Evolutionary conservation across 2,329 filamentous ascomycete species (phyloP).

Genomic region (Fusarium penzigii): DNA sequence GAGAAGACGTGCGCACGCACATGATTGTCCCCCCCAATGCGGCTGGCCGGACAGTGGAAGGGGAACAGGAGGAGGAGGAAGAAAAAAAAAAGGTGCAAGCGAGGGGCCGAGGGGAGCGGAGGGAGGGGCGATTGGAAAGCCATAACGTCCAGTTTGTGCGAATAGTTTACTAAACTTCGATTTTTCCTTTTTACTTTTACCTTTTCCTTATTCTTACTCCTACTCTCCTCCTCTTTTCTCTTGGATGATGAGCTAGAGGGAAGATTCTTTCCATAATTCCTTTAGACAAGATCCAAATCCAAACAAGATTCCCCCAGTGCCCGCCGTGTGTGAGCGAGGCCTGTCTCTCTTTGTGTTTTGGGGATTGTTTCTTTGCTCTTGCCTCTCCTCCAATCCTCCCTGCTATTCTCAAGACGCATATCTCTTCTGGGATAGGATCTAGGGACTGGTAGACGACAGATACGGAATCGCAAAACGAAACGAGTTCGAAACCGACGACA

Average conservation of each 20-base stretch:
- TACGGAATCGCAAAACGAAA: background rate
- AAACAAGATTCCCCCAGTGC: slow-evolving; percentile 23
- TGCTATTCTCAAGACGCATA: slow-evolving; percentile 3
- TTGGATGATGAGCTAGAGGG: slow-evolving; percentile 28
- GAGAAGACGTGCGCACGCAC: background rate
- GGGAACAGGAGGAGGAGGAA: slow-evolving; percentile 23
- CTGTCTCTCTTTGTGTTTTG: slow-evolving; percentile 3
- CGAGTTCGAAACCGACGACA: slow-evolving; percentile 16
- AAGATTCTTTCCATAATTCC: slow-evolving; percentile 28
- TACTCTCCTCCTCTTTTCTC: too few species aligned
- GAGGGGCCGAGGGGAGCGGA: slow-evolving; percentile 18
- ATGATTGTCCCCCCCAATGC: background rate
- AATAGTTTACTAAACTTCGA: slow-evolving; percentile 18
- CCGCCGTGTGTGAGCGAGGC: slow-evolving; percentile 22
- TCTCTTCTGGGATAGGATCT: slow-evolving; percentile 15
- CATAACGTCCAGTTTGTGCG: slow-evolving; percentile 13
- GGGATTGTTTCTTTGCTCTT: slow-evolving; percentile 7
- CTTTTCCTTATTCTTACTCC: slow-evolving; percentile 13
- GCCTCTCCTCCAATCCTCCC: slow-evolving; percentile 12
- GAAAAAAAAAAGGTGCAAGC: slow-evolving; percentile 20
- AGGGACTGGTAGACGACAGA: slow-evolving; percentile 10
- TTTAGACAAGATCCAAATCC: slow-evolving; percentile 19
- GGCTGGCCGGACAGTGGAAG: background rate
- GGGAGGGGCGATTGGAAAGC: slow-evolving; percentile 18
- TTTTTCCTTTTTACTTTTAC: slow-evolving; percentile 13